Conservation (phyloP, 306 rosid genomes). For the Senna tora region DNA sequence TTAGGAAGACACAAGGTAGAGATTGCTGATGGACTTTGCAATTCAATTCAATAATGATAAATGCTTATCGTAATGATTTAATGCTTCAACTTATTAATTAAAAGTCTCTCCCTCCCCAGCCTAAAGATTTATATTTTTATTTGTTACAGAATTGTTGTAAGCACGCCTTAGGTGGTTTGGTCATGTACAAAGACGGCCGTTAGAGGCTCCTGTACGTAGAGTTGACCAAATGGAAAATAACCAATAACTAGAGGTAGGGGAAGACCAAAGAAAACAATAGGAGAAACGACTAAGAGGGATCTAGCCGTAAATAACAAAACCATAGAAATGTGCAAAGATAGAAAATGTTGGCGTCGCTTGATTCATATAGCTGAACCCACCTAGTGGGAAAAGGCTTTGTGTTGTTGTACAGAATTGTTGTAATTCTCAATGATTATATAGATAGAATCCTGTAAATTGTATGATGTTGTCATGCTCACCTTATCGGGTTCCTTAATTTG, state of each 20-base stretch:
- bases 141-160: background rate
- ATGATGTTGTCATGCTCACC: slow-evolving; percentile 36
- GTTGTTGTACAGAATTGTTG: background rate
- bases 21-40: background rate
- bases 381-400: no score
- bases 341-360: no score
- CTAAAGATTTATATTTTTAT: slow-evolving; percentile 26
- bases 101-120: background rate
- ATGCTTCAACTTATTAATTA: slow-evolving; percentile 32
- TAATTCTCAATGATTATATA: slow-evolving; percentile 24
- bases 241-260: no score
- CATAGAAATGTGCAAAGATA: no score
- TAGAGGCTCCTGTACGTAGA: no score
- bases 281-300: no score
- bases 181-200: no score
- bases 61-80: slow-evolving; percentile 7
- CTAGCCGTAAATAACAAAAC: no score
- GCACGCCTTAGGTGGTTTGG: no score
- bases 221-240: no score
- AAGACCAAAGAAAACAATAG: no score
- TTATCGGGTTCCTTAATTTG: slow-evolving; percentile 28
- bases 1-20: slow-evolving; percentile 34
- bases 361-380: no score
- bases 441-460: slow-evolving; percentile 13
- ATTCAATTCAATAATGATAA: slow-evolving; percentile 6